Conservation (phyloP, 495 filamentous ascomycete species). For the Chaetomium cochliodes region DNA sequence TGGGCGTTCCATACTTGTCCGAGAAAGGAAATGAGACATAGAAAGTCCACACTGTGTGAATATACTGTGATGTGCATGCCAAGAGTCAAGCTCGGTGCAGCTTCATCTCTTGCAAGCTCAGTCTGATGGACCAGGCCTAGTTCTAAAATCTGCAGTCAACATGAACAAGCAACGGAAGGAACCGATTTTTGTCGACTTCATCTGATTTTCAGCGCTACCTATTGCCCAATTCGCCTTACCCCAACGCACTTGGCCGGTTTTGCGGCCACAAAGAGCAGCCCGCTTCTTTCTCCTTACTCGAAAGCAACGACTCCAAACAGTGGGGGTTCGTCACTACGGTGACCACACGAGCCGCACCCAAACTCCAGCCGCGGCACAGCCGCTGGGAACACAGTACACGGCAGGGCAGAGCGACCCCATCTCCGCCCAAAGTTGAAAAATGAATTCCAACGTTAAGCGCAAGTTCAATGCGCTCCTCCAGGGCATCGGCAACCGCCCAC, state of each 20-base stretch:
- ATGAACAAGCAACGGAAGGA: not conserved
- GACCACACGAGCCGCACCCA: conserved; percentile 3
- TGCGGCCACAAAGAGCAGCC: not conserved
- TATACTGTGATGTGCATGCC: not conserved
- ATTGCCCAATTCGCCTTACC: no score
- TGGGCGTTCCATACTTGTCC: no score
- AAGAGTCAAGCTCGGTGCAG: not conserved
- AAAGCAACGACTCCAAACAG: not conserved
- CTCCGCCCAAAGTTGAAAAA: conserved; percentile 23
- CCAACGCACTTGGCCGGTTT: not conserved
- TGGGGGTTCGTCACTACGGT: conserved; percentile 11
- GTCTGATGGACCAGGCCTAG: no score
- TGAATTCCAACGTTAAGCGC: conserved; percentile 56
- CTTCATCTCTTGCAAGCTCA: not conserved
- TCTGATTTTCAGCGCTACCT: not conserved
- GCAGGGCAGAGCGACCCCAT: not conserved
- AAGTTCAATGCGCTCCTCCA: conserved; percentile 58
- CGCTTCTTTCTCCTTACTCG: not conserved
- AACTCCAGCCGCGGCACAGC: not conserved
- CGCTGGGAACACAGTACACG: conserved; percentile 4
- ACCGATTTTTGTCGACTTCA: not conserved
- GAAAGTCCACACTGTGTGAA: not conserved
- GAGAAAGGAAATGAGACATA: no score
- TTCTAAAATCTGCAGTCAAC: not conserved
- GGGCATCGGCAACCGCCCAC: conserved; percentile 45